These are phyloP conservation scores for Apostasia shenzhenica DNA, from an alignment of 106 monocot species.

Conservation along the genomic window DNA sequence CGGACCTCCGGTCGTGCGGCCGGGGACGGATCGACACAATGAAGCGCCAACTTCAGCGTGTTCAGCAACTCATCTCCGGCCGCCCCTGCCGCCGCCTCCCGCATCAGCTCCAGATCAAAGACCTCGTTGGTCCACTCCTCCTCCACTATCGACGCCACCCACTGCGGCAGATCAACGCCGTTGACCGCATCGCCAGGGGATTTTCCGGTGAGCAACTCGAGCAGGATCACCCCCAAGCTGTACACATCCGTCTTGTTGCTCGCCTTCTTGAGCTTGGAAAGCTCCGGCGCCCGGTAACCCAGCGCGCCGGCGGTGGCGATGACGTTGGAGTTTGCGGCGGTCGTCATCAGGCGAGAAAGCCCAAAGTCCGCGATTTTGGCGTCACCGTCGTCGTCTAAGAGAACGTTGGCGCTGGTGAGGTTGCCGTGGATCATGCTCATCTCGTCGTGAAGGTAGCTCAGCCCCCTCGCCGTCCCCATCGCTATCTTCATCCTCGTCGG, in stretches of 20 bases:
- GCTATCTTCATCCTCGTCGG: conserved; percentile 60
- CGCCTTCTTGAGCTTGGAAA: conserved; percentile 74
- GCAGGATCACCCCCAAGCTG: conserved; percentile 72
- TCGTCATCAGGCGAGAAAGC: conserved; percentile 61
- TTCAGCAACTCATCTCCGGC: conserved; percentile 66
- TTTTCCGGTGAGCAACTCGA: conserved; percentile 89
- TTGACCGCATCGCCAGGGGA: conserved; percentile 65
- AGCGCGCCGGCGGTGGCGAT: conserved; percentile 50
- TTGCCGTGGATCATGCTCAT: conserved; percentile 68
- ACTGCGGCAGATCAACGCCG: conserved; percentile 75
- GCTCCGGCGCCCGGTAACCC: conserved; percentile 89
- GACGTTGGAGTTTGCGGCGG: conserved; percentile 58
- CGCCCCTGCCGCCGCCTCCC: conserved; percentile 28
- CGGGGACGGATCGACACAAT: conserved; percentile 71
- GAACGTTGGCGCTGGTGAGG: conserved; percentile 62
- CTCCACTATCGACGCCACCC: conserved; percentile 83
- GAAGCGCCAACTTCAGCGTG: conserved; percentile 80
- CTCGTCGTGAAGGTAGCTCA: conserved; percentile 51
- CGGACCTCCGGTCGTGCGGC: conserved; percentile 54
- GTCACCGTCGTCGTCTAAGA: conserved; percentile 40
- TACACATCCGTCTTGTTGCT: conserved; percentile 73
- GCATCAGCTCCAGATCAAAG: conserved; percentile 78
- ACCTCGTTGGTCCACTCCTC: conserved; percentile 95
- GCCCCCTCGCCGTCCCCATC: conserved; percentile 45
- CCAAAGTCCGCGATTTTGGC: conserved; percentile 66